Conservation (phyloP, 345 rosid genomes). For the Aethionema arabicum region DNA sequence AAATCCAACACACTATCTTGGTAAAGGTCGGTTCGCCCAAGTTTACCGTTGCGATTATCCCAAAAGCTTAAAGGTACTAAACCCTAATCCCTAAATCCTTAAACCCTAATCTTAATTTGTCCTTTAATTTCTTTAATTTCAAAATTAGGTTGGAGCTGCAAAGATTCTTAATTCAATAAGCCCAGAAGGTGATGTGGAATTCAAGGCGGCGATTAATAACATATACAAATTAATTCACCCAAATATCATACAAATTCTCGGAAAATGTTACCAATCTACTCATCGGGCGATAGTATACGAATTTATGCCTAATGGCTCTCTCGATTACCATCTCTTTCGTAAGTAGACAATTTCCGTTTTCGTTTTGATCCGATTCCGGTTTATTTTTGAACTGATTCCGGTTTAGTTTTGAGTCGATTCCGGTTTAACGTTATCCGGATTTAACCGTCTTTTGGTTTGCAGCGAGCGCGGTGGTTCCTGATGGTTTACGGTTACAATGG, state of each 20-base stretch:
- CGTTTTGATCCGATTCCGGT: no score
- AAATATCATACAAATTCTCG: conserved; percentile 66
- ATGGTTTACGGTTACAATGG: not conserved
- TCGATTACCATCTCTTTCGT: conserved; percentile 66
- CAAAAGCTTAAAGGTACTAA: not conserved
- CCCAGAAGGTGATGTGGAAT: conserved; percentile 53
- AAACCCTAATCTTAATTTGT: no score
- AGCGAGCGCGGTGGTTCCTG: not conserved
- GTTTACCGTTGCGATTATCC: conserved; percentile 26
- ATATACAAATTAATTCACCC: conserved; percentile 59
- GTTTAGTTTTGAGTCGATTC: no score
- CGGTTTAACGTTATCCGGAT: no score
- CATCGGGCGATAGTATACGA: conserved; percentile 63
- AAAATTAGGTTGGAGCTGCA: conserved; percentile 60
- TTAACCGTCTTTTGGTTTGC: not conserved
- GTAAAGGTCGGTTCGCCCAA: conserved; percentile 12
- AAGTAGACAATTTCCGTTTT: not conserved
- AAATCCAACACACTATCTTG: not conserved
- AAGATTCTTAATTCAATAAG: conserved; percentile 61
- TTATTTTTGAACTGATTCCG: no score
- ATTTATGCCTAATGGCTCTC: conserved; percentile 65
- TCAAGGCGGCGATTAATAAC: conserved; percentile 59
- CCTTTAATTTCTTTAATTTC: no score
- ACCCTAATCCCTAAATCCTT: not conserved
- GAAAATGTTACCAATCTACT: conserved; percentile 55